Percentiles rank a stretch among this genome's conserved stretches.
Evolutionary conservation across 495 filamentous ascomycete genomes (phyloP).

Genomic region (Aspergillus asperescens): DNA sequence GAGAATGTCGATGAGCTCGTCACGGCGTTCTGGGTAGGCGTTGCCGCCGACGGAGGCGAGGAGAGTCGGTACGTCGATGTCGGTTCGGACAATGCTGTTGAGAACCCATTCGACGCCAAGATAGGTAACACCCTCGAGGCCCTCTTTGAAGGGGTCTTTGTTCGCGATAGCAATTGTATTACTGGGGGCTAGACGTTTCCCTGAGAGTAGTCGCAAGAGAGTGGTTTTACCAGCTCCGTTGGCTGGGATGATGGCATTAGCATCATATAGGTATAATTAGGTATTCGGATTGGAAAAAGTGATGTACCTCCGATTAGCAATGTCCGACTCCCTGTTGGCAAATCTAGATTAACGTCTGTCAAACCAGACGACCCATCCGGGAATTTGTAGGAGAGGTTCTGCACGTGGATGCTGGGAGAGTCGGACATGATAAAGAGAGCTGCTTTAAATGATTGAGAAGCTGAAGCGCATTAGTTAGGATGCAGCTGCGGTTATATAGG

Average conservation of each 20-base stretch:
- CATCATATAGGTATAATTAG: background rate
- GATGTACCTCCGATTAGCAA: conserved; percentile 79
- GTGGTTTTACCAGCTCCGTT: conserved; percentile 98
- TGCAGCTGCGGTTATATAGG: too few relatives aligned
- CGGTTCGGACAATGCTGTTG: conserved; percentile 92
- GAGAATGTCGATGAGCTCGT: conserved; percentile 80
- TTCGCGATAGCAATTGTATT: conserved; percentile 68
- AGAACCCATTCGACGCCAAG: conserved; percentile 97
- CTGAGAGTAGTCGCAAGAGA: conserved; percentile 81
- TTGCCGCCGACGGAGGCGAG: conserved; percentile 82
- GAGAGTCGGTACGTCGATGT: conserved; percentile 85
- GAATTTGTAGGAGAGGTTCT: conserved; percentile 81
- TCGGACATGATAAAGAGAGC: conserved; percentile 16
- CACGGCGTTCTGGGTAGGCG: conserved; percentile 69
- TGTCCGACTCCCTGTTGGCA: conserved; percentile 80
- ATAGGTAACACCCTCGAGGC: conserved; percentile 90
- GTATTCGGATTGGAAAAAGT: background rate
- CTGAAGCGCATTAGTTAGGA: background rate
- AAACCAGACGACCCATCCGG: conserved; percentile 73
- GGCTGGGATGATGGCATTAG: conserved; percentile 43
- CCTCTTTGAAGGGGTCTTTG: conserved; percentile 83
- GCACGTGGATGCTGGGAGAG: conserved; percentile 59
- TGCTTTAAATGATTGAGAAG: background rate
- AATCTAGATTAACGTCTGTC: conserved; percentile 58
- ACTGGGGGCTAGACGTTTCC: conserved; percentile 82